Evolutionary conservation across 2,329 filamentous ascomycete species (phyloP), one percentile per base, ranked within the genome.

Genomic region (Chrysoporthe puriensis): DNA sequence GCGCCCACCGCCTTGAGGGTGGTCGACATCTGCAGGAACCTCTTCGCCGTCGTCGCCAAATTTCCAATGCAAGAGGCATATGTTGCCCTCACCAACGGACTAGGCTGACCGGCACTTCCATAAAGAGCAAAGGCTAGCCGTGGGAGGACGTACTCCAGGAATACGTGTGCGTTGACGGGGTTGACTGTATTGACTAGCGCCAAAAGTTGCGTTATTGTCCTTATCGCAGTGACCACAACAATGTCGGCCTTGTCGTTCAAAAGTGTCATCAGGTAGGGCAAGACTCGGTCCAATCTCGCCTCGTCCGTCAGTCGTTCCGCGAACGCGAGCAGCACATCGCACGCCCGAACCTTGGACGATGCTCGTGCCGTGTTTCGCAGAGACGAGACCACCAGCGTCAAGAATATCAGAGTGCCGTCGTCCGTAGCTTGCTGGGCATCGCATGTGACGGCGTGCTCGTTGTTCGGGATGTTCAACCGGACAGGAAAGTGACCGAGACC

Each of bases 21-120:
- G 71, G 96, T 93, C 21, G 96, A 92, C 86, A 97, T 92, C 71
- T 97, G 94, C 6, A 98, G 83, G 73, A 97, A 97, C 34, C 89
- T 87, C 36, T 91, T 88, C 0, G 96, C 94, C 4, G 93, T 96
- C 18, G 90, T 91, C 5, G 96, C 95, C 50, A 99, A 84, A 58
- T 91, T 96, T 2, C 95, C 94, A 34, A 99, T 85, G 74, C 94
- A 97, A 4, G 94, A 93, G 11, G 96, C 96, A 79, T 98, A 98
- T 0, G 94, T 96, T 60, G 94, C 93, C 68, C 96, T 88, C 14
- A 97, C 91, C 26, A 97, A 78, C 0, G 92, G 80, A 64, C 86
- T 91, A 1, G 90, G 86, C 40, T 86, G 84, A 43, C 78, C 78
- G 5, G 79, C 79, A 48, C 81, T 79, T 13, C 81, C 81, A 2